These are phyloP conservation scores for Hordeum vulgare DNA, from an alignment of 176 grass and related monocot species.

Conservation along the genomic window MorexV3_pseudomolecules_assembly NC_058523.1:5774759-5775258, in stretches of 20 bases:
- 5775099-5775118: constrained; percentile 49
- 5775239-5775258: not conserved
- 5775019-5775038: constrained; percentile 64
- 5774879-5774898: not conserved
- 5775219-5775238: constrained; percentile 24
- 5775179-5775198: constrained; percentile 38
- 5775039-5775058: constrained; percentile 71
- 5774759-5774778: constrained; percentile 61
- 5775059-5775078: constrained; percentile 71
- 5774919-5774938: constrained; percentile 40
- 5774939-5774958: constrained; percentile 68
- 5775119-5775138: constrained; percentile 55
- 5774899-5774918: not conserved
- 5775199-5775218: constrained; percentile 67
- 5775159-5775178: constrained; percentile 50
- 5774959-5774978: constrained; percentile 57
- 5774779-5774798: constrained; percentile 59
- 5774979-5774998: constrained; percentile 75
- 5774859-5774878: not conserved
- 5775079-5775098: constrained; percentile 80
- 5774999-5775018: constrained; percentile 61
- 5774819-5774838: constrained; percentile 64
- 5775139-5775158: constrained; percentile 52
- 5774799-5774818: constrained; percentile 61
- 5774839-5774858: constrained; percentile 44